A percentile compares a stretch with the other conserved stretches of the same genome.
Evolutionary conservation across 2,329 filamentous ascomycete species (phyloP).

Genomic region (Penicillium brevicompactum): DNA sequence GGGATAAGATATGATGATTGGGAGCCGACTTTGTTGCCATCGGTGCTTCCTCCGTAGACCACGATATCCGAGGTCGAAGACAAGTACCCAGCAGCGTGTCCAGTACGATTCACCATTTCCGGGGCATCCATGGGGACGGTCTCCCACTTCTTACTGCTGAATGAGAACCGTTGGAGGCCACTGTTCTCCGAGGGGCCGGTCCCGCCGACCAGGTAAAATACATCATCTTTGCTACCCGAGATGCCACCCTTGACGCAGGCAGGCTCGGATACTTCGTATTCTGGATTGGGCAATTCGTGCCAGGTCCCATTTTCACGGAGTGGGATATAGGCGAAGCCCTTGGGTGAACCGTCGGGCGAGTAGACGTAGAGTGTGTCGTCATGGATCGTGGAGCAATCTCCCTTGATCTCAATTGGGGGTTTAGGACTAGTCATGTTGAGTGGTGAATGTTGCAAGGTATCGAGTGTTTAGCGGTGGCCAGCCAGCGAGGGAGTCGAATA

Average conservation of each 20-base stretch:
- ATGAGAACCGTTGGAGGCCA: slow-evolving; percentile 73
- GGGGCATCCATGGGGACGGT: slow-evolving; percentile 52
- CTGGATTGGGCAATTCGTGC: slow-evolving; percentile 65
- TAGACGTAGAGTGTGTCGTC: slow-evolving; percentile 84
- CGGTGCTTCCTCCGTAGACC: slow-evolving; percentile 75
- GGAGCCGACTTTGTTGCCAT: slow-evolving; percentile 60
- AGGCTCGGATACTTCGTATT: slow-evolving; percentile 69
- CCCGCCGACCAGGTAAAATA: slow-evolving; percentile 81
- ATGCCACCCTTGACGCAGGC: slow-evolving; percentile 74
- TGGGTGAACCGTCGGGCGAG: slow-evolving; percentile 67
- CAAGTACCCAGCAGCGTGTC: slow-evolving; percentile 77
- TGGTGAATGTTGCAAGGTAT: slow-evolving; percentile 18
- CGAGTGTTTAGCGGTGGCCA: slow-evolving; percentile 34
- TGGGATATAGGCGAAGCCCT: slow-evolving; percentile 73
- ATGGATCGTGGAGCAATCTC: slow-evolving; percentile 79
- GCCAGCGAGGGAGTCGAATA: slow-evolving; percentile 23
- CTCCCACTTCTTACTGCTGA: slow-evolving; percentile 60
- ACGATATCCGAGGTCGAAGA: slow-evolving; percentile 70
- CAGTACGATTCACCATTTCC: slow-evolving; percentile 68
- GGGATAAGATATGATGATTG: slow-evolving; percentile 75
- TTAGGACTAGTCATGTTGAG: slow-evolving; percentile 69
- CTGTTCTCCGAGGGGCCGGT: slow-evolving; percentile 62
- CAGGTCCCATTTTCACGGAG: slow-evolving; percentile 72
- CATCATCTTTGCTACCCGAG: slow-evolving; percentile 59
- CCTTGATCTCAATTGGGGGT: slow-evolving; percentile 69